These are phyloP conservation scores for Rhizopogon rudus DNA, from an alignment of 768 basidiomycete genomes.

Conservation along the genomic window DNA sequence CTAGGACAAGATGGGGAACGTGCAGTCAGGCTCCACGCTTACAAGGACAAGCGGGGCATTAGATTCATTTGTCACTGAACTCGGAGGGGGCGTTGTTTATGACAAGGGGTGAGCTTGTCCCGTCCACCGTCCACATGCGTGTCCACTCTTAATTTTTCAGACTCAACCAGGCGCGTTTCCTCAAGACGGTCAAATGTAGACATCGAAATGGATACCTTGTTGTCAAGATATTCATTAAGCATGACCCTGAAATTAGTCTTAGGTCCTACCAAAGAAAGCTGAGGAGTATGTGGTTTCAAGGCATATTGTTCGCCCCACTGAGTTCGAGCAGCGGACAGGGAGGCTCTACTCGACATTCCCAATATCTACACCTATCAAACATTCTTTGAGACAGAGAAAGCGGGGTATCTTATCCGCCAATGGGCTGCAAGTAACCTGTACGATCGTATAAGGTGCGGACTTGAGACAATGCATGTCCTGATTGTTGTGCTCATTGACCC, in stretches of 20 bases:
- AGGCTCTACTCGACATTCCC: constrained; percentile 75
- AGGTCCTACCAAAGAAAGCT: constrained; percentile 68
- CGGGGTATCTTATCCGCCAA: constrained; percentile 91
- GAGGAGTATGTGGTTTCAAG: constrained; percentile 49
- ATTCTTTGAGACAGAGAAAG: constrained; percentile 92
- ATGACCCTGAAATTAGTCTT: constrained; percentile 80
- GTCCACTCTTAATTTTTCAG: constrained; percentile 6
- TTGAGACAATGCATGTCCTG: background rate
- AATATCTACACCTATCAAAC: constrained; percentile 88
- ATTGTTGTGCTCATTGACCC: background rate
- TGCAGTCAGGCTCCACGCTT: constrained; percentile 63
- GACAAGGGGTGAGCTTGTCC: constrained; percentile 71
- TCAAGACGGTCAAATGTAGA: constrained; percentile 85
- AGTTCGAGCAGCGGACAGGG: constrained; percentile 65
- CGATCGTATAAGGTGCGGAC: constrained; percentile 89
- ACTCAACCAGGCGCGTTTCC: constrained; percentile 27
- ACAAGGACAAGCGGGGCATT: constrained; percentile 75
- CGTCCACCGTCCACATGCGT: background rate
- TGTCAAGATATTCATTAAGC: constrained; percentile 94
- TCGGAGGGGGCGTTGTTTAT: constrained; percentile 82
- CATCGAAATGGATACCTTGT: constrained; percentile 82
- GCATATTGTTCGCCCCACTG: background rate
- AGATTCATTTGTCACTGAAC: constrained; percentile 87
- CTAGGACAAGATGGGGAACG: constrained; percentile 63
- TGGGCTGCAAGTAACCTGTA: constrained; percentile 94